Conservation (phyloP, 805 yeast genomes). For the Candida rishiriensis region DNA sequence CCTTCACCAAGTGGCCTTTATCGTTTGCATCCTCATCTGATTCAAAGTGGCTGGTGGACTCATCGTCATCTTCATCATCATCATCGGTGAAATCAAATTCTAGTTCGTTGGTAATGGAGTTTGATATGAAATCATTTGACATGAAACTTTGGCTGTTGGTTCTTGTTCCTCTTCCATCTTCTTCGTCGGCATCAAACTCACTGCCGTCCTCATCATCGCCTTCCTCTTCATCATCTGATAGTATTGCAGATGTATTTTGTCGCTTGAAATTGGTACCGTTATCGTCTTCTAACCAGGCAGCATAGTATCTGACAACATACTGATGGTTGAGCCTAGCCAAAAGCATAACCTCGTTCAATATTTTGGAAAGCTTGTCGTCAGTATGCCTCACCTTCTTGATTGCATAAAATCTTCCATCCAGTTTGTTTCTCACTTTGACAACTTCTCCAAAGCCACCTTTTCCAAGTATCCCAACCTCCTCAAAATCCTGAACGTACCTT, state of each 20-base stretch:
- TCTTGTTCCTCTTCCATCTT: slow-evolving; percentile 16
- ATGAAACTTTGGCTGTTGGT: slow-evolving; percentile 37
- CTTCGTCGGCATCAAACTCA: slow-evolving; percentile 24
- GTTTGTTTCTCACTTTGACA: slow-evolving; percentile 88
- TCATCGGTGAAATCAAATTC: slow-evolving; percentile 47
- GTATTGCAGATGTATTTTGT: slow-evolving; percentile 25
- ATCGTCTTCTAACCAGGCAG: slow-evolving; percentile 94
- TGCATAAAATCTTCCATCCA: slow-evolving; percentile 95
- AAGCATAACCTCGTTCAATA: slow-evolving; percentile 86
- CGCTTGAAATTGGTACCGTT: slow-evolving; percentile 12
- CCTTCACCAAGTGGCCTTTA: slow-evolving; percentile 3
- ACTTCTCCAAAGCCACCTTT: slow-evolving; percentile 98
- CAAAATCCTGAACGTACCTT: slow-evolving; percentile 88
- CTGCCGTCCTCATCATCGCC: slow-evolving; percentile 33
- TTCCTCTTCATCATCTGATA: slow-evolving; percentile 20
- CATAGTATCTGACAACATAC: slow-evolving; percentile 92
- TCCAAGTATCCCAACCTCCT: slow-evolving; percentile 87
- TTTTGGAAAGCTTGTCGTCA: slow-evolving; percentile 71
- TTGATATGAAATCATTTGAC: slow-evolving; percentile 57
- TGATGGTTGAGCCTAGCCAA: slow-evolving; percentile 91
- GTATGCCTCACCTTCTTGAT: slow-evolving; percentile 85
- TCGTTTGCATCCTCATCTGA: slow-evolving; percentile 18
- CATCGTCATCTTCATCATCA: slow-evolving; percentile 16
- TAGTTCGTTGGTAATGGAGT: slow-evolving; percentile 52
- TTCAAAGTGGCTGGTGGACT: slow-evolving; percentile 17